These are phyloP conservation scores for Trichomonas tenax DNA, from an alignment of 208 protist genomes.

Conservation along the genomic window DNA sequence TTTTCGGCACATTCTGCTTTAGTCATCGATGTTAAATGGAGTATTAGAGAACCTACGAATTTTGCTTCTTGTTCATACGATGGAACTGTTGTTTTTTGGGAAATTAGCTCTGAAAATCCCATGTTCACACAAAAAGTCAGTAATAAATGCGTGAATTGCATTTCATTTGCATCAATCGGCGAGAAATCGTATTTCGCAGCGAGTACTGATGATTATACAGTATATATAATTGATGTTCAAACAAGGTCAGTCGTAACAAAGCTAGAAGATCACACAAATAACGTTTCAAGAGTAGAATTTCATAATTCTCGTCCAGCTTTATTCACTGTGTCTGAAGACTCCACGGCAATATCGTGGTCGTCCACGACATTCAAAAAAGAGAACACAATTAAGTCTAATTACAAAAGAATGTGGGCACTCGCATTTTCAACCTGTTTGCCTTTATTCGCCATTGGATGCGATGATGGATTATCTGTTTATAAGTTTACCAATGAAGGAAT, in stretches of 20 bases:
- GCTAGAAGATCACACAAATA: constrained; percentile 78
- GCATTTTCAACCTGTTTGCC: constrained; percentile 42
- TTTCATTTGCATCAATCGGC: constrained; percentile 77
- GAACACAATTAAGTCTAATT: constrained; percentile 72
- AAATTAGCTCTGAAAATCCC: constrained; percentile 44
- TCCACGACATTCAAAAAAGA: constrained; percentile 79
- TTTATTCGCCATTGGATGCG: constrained; percentile 67
- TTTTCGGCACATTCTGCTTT: constrained; percentile 92
- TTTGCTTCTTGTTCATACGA: constrained; percentile 93
- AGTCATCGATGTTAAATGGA: constrained; percentile 87
- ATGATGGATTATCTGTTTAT: constrained; percentile 31
- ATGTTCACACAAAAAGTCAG: constrained; percentile 92
- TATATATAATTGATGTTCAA: constrained; percentile 96
- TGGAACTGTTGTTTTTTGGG: constrained; percentile 67
- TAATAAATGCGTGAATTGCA: constrained; percentile 87
- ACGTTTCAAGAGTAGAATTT: constrained; percentile 80
- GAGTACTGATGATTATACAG: constrained; percentile 63
- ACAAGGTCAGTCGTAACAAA: constrained; percentile 81
- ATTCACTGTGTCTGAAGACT: constrained; percentile 76
- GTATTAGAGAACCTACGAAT: constrained; percentile 87
- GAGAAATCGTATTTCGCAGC: constrained; percentile 93
- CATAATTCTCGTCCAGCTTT: constrained; percentile 88
- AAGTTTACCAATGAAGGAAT: not conserved
- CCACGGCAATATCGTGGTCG: constrained; percentile 65
- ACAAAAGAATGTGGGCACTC: constrained; percentile 78